These are phyloP conservation scores for Oenanthe sinensis DNA, from an alignment of 129 eudicot genomes.

Conservation along the genomic window DNA sequence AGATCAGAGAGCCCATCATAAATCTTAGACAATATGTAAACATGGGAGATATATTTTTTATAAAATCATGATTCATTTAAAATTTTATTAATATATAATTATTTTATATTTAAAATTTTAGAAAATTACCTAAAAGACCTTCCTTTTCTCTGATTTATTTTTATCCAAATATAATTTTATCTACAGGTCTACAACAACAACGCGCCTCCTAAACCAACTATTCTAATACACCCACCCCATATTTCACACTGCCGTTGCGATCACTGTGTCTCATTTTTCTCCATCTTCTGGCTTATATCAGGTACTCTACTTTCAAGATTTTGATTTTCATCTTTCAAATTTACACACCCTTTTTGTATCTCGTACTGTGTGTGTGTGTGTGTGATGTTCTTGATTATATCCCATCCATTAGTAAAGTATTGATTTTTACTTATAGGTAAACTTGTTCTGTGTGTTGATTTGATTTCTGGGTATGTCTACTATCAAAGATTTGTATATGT, in stretches of 20 bases:
- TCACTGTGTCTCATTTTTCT: neutral
- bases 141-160: too few species aligned
- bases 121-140: too few species aligned
- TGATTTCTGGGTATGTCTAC: neutral
- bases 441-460: neutral
- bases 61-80: too few species aligned
- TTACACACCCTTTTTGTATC: neutral
- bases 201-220: too few species aligned
- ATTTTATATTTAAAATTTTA: too few species aligned
- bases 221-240: too few species aligned
- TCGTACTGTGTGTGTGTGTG: neutral
- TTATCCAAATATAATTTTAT: too few species aligned
- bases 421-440: neutral
- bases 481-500: neutral
- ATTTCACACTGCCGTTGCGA: neutral
- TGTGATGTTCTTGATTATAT: neutral
- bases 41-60: too few species aligned
- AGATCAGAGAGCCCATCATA: too few species aligned
- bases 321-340: neutral
- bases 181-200: too few species aligned
- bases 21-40: too few species aligned
- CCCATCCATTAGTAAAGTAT: neutral
- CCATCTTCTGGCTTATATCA: neutral
- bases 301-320: slow-evolving; percentile 5
- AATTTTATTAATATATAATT: too few species aligned